Percentiles rank a stretch among this genome's conserved stretches.
phyloP scores from a whole-genome alignment of 805 yeast species.

The Maudiozyma bulderi region DNA sequence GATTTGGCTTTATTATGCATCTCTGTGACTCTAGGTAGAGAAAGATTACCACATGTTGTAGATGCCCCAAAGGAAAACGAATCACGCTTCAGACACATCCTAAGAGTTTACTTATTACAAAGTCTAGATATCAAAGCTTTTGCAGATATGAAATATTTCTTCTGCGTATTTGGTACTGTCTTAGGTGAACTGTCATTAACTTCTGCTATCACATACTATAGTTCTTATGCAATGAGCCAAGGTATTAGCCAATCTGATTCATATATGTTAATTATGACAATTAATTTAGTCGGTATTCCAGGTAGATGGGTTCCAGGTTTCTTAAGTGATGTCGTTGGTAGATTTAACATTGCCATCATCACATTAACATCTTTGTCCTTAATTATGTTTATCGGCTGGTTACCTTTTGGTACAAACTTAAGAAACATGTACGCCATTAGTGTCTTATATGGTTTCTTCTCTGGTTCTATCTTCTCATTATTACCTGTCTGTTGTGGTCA shows the following conservation, averaged over 20 bases:
- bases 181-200: conserved; percentile 39
- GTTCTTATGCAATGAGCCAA: conserved; percentile 40
- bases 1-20: conserved; percentile 29
- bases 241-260: conserved; percentile 35
- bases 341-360: conserved; percentile 42
- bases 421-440: conserved; percentile 36
- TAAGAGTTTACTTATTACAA: conserved; percentile 25
- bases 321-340: conserved; percentile 39
- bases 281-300: conserved; percentile 33
- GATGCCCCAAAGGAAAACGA: conserved; percentile 13
- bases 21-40: conserved; percentile 31
- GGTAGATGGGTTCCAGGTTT: conserved; percentile 39
- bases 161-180: conserved; percentile 36
- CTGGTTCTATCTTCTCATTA: conserved; percentile 46
- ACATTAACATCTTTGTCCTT: conserved; percentile 26
- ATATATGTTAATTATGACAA: conserved; percentile 38
- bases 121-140: conserved; percentile 31
- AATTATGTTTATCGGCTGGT: conserved; percentile 31
- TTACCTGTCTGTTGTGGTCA: conserved; percentile 53
- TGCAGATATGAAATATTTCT: conserved; percentile 36
- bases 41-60: conserved; percentile 37
- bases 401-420: conserved; percentile 29
- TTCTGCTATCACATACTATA: conserved; percentile 38
- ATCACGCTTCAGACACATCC: conserved; percentile 15
- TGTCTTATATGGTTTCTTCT: conserved; percentile 41